Conservation (phyloP, 139 green algal species). For the Tetradesmus lagerheimii region DNA sequence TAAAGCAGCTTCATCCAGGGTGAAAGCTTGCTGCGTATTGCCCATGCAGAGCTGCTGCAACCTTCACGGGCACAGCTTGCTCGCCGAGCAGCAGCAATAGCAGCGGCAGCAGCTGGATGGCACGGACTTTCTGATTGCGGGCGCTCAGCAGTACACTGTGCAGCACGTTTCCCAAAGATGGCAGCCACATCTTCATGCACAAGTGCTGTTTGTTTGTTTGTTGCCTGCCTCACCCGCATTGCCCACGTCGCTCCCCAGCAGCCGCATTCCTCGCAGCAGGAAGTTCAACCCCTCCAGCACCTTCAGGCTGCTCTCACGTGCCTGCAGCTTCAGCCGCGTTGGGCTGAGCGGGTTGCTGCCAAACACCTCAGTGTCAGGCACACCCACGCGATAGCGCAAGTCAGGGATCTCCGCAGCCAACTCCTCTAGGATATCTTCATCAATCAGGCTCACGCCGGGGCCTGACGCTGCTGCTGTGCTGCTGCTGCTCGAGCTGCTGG, state of each 20-base stretch:
- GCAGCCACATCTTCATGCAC: too few species aligned
- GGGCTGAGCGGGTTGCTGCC: constrained; percentile 69
- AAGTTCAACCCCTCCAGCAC: constrained; percentile 89
- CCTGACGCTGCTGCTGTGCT: constrained; percentile 20
- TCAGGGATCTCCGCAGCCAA: constrained; percentile 93
- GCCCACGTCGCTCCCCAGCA: constrained; percentile 82
- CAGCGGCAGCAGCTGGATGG: too few species aligned
- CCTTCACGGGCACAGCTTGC: too few species aligned
- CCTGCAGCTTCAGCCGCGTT: constrained; percentile 74
- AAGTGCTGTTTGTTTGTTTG: too few species aligned
- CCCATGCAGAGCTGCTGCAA: too few species aligned
- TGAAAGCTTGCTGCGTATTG: too few species aligned
- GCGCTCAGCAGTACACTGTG: too few species aligned
- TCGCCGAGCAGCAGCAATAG: too few species aligned
- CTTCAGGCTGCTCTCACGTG: constrained; percentile 63
- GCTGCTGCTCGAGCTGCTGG: constrained; percentile 29
- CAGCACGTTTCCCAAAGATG: too few species aligned
- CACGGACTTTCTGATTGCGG: too few species aligned
- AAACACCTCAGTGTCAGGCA: constrained; percentile 77
- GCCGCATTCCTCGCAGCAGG: constrained; percentile 81
- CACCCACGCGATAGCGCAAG: constrained; percentile 82
- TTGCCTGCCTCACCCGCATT: constrained; percentile 56
- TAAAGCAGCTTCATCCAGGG: too few species aligned
- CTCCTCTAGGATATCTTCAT: constrained; percentile 71
- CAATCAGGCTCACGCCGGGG: constrained; percentile 32